Conservation (phyloP, 257 asterid species). For the Solanum sejunctum region DNA sequence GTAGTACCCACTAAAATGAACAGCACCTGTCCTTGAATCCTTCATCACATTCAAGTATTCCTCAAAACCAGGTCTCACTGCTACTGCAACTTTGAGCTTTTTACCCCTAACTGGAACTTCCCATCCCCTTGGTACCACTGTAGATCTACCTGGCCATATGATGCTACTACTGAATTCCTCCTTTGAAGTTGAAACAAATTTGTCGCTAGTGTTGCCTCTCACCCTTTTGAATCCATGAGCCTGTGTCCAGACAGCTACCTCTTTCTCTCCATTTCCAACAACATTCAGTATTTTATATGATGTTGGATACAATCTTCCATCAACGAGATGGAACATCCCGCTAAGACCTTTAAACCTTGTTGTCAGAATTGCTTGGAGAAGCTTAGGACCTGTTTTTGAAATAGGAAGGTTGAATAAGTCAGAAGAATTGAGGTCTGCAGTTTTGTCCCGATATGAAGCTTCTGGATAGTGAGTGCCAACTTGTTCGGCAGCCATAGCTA, state of each 20-base stretch:
- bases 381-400: slow-evolving; percentile 1
- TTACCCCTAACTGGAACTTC: background rate
- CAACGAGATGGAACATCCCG: slow-evolving; percentile 11
- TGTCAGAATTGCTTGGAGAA: slow-evolving; percentile 9
- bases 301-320: background rate
- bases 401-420: background rate
- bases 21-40: background rate
- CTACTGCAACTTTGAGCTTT: background rate
- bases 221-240: background rate
- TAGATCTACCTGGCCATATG: background rate
- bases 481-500: slow-evolving; percentile 5
- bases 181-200: background rate
- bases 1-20: background rate
- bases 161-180: background rate
- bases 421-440: background rate
- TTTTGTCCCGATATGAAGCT: background rate
- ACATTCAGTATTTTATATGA: background rate
- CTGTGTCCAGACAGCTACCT: background rate
- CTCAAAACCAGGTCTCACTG: background rate
- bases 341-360: slow-evolving; percentile 16
- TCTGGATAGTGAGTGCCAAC: background rate
- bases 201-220: background rate
- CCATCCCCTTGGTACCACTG: background rate
- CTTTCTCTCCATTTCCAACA: background rate
- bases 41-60: background rate